Conservation (phyloP, 2,329 filamentous ascomycete species). For the Bipolaris victoriae region DNA sequence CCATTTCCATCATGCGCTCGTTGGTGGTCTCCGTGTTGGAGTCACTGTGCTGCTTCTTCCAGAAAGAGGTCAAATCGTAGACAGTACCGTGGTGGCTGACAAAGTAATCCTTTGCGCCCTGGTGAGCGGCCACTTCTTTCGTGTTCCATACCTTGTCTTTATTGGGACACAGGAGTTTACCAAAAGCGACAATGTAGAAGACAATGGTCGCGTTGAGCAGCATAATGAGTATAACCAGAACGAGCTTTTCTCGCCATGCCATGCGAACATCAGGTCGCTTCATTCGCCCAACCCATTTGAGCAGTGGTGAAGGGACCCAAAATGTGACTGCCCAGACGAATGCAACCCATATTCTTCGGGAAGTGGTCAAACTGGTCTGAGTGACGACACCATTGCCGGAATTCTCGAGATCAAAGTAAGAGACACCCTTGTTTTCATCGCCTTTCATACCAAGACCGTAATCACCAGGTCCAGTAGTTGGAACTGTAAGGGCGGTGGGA, state of each 20-base stretch:
- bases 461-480: constrained; percentile 67
- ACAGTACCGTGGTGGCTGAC: constrained; percentile 87
- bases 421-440: constrained; percentile 62
- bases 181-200: constrained; percentile 92
- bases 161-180: constrained; percentile 85
- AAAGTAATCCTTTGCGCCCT: constrained; percentile 77
- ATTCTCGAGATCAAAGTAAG: constrained; percentile 79
- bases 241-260: constrained; percentile 95
- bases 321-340: constrained; percentile 88
- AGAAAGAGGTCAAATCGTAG: constrained; percentile 92
- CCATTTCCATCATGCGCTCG: constrained; percentile 75
- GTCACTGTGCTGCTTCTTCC: constrained; percentile 83
- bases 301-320: constrained; percentile 87
- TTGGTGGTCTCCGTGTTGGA: constrained; percentile 64
- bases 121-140: constrained; percentile 72
- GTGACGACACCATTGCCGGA: constrained; percentile 78
- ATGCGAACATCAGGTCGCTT: constrained; percentile 95
- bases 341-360: constrained; percentile 78
- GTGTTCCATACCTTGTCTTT: constrained; percentile 85
- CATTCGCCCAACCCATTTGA: constrained; percentile 89
- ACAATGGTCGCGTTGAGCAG: constrained; percentile 81
- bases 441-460: constrained; percentile 90
- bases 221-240: constrained; percentile 79
- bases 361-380: constrained; percentile 66
- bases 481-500: constrained; percentile 69